Percentiles rank a stretch among this genome's conserved stretches.
phyloP scores from a whole-genome alignment of 768 basidiomycete species.

The Pulveroboletus frians region DNA sequence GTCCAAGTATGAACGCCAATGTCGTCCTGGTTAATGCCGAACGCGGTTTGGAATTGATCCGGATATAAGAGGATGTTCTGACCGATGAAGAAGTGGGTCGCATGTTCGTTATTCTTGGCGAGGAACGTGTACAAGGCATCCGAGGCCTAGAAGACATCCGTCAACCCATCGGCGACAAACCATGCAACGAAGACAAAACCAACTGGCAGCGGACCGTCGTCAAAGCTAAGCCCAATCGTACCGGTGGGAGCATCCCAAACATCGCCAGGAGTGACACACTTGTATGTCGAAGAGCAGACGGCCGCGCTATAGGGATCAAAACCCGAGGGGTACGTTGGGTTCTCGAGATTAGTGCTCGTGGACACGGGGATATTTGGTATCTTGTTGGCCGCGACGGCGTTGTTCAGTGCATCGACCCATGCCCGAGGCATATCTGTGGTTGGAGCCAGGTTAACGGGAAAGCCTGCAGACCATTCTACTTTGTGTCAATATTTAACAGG shows the following conservation, averaged over 20 bases:
- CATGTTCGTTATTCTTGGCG: slow-evolving; percentile 53
- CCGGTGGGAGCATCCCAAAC: slow-evolving; percentile 76
- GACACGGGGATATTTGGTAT: slow-evolving; percentile 67
- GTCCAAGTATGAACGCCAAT: slow-evolving; percentile 52
- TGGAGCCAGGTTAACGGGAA: slow-evolving; percentile 52
- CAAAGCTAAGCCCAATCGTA: slow-evolving; percentile 61
- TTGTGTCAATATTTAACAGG: background rate
- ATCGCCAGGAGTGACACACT: slow-evolving; percentile 58
- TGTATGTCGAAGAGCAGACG: slow-evolving; percentile 76
- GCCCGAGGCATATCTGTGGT: slow-evolving; percentile 48
- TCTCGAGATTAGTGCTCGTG: slow-evolving; percentile 28
- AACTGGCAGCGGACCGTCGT: slow-evolving; percentile 70
- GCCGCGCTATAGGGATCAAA: slow-evolving; percentile 39
- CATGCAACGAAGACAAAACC: slow-evolving; percentile 9
- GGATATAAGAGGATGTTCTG: slow-evolving; percentile 61
- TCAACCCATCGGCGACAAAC: slow-evolving; percentile 1
- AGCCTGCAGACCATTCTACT: slow-evolving; percentile 59
- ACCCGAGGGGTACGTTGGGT: slow-evolving; percentile 36
- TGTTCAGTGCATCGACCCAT: slow-evolving; percentile 70
- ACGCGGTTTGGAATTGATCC: slow-evolving; percentile 49
- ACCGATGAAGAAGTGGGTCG: slow-evolving; percentile 91
- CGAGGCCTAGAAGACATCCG: slow-evolving; percentile 32
- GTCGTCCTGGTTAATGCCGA: slow-evolving; percentile 35
- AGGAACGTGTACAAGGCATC: slow-evolving; percentile 61
- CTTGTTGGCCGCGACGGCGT: slow-evolving; percentile 59